Evolutionary conservation across 306 rosid genomes (phyloP).

Genomic region (Fragaria iinumae): DNA sequence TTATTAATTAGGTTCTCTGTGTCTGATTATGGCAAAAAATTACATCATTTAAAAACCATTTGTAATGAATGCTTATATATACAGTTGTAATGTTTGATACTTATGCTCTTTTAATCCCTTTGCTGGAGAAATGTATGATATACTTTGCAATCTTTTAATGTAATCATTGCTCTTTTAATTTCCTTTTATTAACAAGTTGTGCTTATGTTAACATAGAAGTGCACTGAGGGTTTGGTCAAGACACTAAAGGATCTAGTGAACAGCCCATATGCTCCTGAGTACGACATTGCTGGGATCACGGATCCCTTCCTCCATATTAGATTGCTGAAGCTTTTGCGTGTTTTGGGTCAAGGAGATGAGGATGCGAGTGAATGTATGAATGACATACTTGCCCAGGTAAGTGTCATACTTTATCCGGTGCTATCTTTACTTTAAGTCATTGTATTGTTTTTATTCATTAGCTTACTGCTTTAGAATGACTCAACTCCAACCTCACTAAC

Average conservation of each 20-base stretch:
- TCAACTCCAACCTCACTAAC: slow-evolving; percentile 11
- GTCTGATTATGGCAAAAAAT: background rate
- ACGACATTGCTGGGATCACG: slow-evolving; percentile 92
- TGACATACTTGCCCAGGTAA: slow-evolving; percentile 99
- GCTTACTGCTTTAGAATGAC: slow-evolving; percentile 18
- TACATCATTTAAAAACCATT: background rate
- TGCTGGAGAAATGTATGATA: slow-evolving; percentile 18
- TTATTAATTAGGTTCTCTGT: background rate
- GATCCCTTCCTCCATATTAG: slow-evolving; percentile 98
- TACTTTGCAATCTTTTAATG: slow-evolving; percentile 15
- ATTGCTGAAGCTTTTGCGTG: slow-evolving; percentile 82
- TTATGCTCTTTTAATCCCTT: background rate
- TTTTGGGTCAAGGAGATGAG: slow-evolving; percentile 87
- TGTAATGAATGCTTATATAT: slow-evolving; percentile 18
- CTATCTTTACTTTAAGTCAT: slow-evolving; percentile 16
- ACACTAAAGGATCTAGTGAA: slow-evolving; percentile 81
- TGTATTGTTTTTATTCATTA: slow-evolving; percentile 14
- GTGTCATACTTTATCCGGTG: slow-evolving; percentile 17
- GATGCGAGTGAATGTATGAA: slow-evolving; percentile 93
- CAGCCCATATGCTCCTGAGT: slow-evolving; percentile 95
- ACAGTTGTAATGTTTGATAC: slow-evolving; percentile 8
- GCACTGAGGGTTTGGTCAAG: slow-evolving; percentile 85
- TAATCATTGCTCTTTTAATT: background rate
- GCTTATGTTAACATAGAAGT: slow-evolving; percentile 57
- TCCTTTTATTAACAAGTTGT: slow-evolving; percentile 24